A percentile compares a stretch with the other conserved stretches of the same genome.
phyloP scores from a whole-genome alignment of 129 eudicot species.

The Cynara cardunculus region DNA sequence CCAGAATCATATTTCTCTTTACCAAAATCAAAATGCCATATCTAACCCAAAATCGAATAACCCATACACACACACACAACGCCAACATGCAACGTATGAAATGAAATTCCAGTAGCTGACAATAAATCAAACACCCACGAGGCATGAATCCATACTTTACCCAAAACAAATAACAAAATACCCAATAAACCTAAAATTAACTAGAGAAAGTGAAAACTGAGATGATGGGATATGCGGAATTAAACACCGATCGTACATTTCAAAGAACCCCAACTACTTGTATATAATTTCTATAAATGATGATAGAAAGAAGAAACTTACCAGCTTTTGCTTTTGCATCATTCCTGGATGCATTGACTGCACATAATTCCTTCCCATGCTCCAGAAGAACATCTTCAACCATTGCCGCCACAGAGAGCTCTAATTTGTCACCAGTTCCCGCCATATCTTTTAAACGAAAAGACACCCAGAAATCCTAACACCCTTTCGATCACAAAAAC shows the following conservation, averaged over 20 bases:
- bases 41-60: background rate
- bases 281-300: background rate
- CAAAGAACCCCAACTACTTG: background rate
- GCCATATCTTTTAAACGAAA: constrained; percentile 30
- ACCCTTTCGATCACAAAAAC: background rate
- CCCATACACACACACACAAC: background rate
- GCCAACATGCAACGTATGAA: background rate
- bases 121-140: constrained; percentile 1
- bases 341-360: constrained; percentile 46
- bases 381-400: constrained; percentile 73
- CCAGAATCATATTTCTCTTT: constrained; percentile 3
- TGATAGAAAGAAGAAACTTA: constrained; percentile 27
- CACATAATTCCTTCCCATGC: constrained; percentile 53
- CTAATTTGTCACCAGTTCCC: constrained; percentile 27
- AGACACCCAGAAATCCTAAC: constrained; percentile 6
- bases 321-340: constrained; percentile 74
- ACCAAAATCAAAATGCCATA: background rate
- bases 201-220: background rate
- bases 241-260: background rate
- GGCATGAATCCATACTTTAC: background rate
- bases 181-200: background rate
- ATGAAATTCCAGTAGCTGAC: background rate
- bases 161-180: background rate
- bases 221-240: too few species aligned
- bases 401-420: constrained; percentile 49